These are phyloP conservation scores for Chlorella sp. DNA, from an alignment of 139 green algal genomes.

Conservation along the genomic window DNA sequence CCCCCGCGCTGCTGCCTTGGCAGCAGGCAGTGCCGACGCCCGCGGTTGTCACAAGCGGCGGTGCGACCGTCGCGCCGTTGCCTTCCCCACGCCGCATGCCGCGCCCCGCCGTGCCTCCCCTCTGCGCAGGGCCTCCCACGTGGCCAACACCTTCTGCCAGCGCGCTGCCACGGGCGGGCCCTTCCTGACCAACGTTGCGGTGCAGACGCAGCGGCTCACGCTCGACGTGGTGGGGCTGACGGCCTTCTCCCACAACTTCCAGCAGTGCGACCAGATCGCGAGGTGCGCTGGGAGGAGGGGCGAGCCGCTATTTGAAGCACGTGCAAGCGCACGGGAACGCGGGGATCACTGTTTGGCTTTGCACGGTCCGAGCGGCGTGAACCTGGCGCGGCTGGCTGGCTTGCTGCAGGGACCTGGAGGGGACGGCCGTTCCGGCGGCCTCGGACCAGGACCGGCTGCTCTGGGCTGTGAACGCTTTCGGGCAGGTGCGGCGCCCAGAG, in stretches of 20 bases:
- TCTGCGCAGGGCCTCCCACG: slow-evolving; percentile 40
- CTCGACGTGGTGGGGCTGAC: slow-evolving; percentile 71
- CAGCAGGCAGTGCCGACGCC: not conserved
- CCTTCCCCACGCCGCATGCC: not conserved
- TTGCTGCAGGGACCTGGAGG: slow-evolving; percentile 24
- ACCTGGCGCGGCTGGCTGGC: too few relatives aligned
- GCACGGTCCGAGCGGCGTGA: too few relatives aligned
- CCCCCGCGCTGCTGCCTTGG: not conserved
- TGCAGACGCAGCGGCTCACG: slow-evolving; percentile 69
- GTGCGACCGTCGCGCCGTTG: too few relatives aligned
- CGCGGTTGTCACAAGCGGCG: too few relatives aligned
- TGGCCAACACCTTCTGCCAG: slow-evolving; percentile 42
- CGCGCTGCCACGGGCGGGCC: too few relatives aligned
- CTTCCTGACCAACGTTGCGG: slow-evolving; percentile 57
- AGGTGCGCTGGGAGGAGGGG: not conserved
- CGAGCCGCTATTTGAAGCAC: not conserved
- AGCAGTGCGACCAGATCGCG: slow-evolving; percentile 23
- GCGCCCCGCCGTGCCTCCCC: not conserved
- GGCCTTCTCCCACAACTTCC: slow-evolving; percentile 74
- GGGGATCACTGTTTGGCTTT: not conserved
- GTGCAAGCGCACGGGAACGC: not conserved
- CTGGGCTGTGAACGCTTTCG: slow-evolving; percentile 66
- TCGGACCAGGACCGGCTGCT: slow-evolving; percentile 55
- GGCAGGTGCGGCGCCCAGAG: too few relatives aligned
- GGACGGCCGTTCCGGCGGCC: slow-evolving; percentile 7